phyloP scores from a whole-genome alignment of 176 grass and related monocot species.

The Metroxylon sagu region DNA sequence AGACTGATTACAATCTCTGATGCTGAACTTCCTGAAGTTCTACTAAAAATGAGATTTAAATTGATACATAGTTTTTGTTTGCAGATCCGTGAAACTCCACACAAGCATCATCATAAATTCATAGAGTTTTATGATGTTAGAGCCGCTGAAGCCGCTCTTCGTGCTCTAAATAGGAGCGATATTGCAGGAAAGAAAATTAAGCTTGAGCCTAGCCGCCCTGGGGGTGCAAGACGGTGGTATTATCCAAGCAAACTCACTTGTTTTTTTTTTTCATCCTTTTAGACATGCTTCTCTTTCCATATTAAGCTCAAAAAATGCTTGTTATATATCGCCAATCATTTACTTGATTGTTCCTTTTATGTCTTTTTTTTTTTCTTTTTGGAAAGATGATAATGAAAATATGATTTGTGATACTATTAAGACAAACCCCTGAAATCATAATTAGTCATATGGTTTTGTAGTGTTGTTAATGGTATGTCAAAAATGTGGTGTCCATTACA shows the following conservation, averaged over 20 bases:
- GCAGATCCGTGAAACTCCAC: slow-evolving; percentile 37
- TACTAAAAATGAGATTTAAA: not conserved
- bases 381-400: no score
- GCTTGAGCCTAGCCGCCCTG: slow-evolving; percentile 37
- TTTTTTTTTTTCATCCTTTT: not conserved
- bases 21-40: not conserved
- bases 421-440: no score
- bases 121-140: slow-evolving; percentile 63
- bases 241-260: not conserved
- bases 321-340: no score
- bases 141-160: slow-evolving; percentile 43
- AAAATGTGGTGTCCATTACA: no score
- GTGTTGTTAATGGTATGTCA: no score
- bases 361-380: no score
- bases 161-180: slow-evolving; percentile 39
- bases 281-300: not conserved
- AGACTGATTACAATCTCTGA: slow-evolving; percentile 6
- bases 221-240: slow-evolving; percentile 38
- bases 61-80: slow-evolving; percentile 5
- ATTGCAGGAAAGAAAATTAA: slow-evolving; percentile 46
- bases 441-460: no score
- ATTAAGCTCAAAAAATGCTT: no score
- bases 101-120: slow-evolving; percentile 34
- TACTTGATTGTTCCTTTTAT: no score
- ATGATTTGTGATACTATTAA: no score